Base-by-base conservation (phyloP, 768 basidiomycete species). In the Imleria badia region DNA sequence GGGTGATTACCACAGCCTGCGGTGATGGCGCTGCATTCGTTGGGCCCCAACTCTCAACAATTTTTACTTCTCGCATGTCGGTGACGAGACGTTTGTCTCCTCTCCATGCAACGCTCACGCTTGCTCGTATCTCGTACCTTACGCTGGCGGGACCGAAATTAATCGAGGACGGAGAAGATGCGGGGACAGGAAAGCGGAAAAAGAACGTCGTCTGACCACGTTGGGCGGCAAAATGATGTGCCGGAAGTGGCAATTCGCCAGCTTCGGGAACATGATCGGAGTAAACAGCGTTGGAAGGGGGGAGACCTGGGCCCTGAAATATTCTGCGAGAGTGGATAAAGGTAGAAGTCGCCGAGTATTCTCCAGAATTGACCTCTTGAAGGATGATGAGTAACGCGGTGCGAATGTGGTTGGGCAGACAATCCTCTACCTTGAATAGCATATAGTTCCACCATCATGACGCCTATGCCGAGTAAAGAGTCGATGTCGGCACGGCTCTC, bases 231-330 rank as follows among this genome's bases (percentile, higher is more conserved):
- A 85, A 78, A 65, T 91, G 86, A 48, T 83, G 71, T 0, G 78
- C 74, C 0, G 89, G 89, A 4, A 93, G 70, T 0, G 77, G 78
- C 1, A 81, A 78, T 54, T 85, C 82, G 1, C 80, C 85, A 15
- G 81, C 77, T 6, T 73, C 65, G 3, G 85, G 80, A 43, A 45
- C 7, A 51, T 67, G 39, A 65, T 86, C 78, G 1, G 82, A 77
- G 51, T 86, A 77, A 0, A 94, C 89, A 2, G 91, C 87, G 66
- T 93, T 93, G 12, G 91, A 92, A 9, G 89, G 89, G 1, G 91
- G 91, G 8, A 92, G 74, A 17, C 84, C 85, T 3, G 87, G 87
- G 3, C 90, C 91, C 70, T 93, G 91, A 65, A 91, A 94, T 7
- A 89, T 66, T 31, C 87, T 79, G 29, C 82, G 78, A 52, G 76